Evolutionary conservation across 495 filamentous ascomycete species (phyloP).

Genomic region (Chaetomium cochliodes): DNA sequence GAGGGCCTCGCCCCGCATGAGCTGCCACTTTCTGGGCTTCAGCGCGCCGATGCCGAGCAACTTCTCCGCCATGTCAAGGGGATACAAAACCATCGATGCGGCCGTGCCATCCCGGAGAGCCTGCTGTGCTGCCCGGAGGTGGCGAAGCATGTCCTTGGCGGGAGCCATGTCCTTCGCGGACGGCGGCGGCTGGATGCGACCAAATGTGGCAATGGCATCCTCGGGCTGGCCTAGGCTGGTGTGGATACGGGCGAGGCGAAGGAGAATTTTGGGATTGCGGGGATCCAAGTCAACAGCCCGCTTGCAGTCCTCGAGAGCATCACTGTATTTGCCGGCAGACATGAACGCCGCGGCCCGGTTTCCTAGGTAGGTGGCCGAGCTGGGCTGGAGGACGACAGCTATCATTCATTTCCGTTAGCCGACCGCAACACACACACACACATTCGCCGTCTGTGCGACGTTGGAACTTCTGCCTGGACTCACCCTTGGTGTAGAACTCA

Average conservation of each 20-base stretch:
- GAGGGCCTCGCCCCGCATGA: constrained; percentile 92
- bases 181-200: constrained; percentile 68
- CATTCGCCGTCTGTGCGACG: not conserved
- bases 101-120: constrained; percentile 66
- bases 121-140: constrained; percentile 77
- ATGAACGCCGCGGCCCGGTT: constrained; percentile 95
- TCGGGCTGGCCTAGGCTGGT: constrained; percentile 79
- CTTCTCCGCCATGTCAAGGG: constrained; percentile 83
- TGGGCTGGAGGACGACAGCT: constrained; percentile 81
- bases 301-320: constrained; percentile 82
- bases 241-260: constrained; percentile 85
- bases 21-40: constrained; percentile 85
- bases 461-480: not conserved
- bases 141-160: constrained; percentile 78
- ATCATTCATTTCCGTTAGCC: constrained; percentile 24
- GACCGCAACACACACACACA: not conserved
- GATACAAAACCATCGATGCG: constrained; percentile 88
- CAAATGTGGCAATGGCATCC: constrained; percentile 79
- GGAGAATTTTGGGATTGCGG: constrained; percentile 77
- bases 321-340: constrained; percentile 69
- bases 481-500: constrained; percentile 91
- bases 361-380: constrained; percentile 83
- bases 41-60: constrained; percentile 68
- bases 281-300: constrained; percentile 78
- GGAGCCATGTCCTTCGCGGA: constrained; percentile 77